These are phyloP conservation scores for Emmonsiellopsis sp. DNA, from an alignment of 2,329 filamentous ascomycete genomes.

Conservation along the genomic window DNA sequence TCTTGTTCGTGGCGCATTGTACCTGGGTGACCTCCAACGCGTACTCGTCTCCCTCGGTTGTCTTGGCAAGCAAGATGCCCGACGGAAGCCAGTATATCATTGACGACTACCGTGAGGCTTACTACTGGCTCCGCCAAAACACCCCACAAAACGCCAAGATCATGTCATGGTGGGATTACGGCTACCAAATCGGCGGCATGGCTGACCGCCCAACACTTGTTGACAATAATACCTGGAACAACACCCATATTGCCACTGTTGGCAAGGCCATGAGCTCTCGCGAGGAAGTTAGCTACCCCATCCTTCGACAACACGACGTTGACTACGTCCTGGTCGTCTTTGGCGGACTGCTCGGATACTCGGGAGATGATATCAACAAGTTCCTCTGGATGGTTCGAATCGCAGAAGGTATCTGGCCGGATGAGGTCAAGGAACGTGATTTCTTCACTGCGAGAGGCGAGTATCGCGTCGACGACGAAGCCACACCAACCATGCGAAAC, in stretches of 20 bases:
- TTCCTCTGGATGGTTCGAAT: constrained; percentile 99
- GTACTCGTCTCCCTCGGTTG: constrained; percentile 95
- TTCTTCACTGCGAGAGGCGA: constrained; percentile 93
- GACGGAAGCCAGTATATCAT: constrained; percentile 98
- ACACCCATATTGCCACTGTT: constrained; percentile 97
- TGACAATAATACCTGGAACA: constrained; percentile 99
- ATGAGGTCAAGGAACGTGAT: constrained; percentile 92
- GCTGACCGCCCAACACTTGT: constrained; percentile 93
- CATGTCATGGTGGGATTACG: constrained; percentile 99
- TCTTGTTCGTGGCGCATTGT: constrained; percentile 94
- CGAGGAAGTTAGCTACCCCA: constrained; percentile 96
- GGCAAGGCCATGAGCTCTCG: constrained; percentile 97
- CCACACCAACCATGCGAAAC: constrained; percentile 96
- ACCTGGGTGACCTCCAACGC: constrained; percentile 99
- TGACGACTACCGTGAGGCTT: constrained; percentile 97
- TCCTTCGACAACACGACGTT: constrained; percentile 96
- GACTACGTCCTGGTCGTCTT: constrained; percentile 98
- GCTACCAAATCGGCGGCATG: constrained; percentile 99
- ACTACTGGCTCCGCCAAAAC: constrained; percentile 98
- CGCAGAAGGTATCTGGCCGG: constrained; percentile 98
- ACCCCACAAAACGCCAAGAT: constrained; percentile 91
- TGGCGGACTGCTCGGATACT: constrained; percentile 90
- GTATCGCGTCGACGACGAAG: constrained; percentile 87
- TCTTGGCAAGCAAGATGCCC: constrained; percentile 81
- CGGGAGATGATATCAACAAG: constrained; percentile 98